Evolutionary conservation across 495 filamentous ascomycete species (phyloP).

Genomic region (Penicillium simplicissimum): DNA sequence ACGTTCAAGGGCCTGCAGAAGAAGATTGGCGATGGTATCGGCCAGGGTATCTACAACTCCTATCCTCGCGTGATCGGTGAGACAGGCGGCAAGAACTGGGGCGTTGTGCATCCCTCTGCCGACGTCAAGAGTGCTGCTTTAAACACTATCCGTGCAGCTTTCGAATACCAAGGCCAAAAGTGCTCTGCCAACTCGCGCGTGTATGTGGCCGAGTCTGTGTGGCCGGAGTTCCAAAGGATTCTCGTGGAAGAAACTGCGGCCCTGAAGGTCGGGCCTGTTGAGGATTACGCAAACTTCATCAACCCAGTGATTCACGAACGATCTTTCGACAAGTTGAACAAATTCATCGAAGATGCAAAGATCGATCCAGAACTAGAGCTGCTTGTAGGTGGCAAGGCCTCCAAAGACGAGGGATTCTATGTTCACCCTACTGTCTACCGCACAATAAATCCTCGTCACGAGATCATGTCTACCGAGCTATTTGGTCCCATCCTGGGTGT

Average conservation of each 20-base stretch:
- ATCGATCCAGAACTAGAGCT: slow-evolving; percentile 61
- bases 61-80: slow-evolving; percentile 83
- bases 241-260: slow-evolving; percentile 42
- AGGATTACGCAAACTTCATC: slow-evolving; percentile 64
- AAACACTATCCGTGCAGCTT: slow-evolving; percentile 79
- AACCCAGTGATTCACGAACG: slow-evolving; percentile 74
- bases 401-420: slow-evolving; percentile 65
- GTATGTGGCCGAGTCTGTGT: slow-evolving; percentile 68
- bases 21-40: slow-evolving; percentile 67
- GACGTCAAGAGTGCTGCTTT: slow-evolving; percentile 71
- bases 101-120: slow-evolving; percentile 71
- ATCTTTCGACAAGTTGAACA: slow-evolving; percentile 65
- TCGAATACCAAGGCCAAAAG: slow-evolving; percentile 88
- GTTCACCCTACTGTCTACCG: slow-evolving; percentile 71
- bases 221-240: slow-evolving; percentile 58
- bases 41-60: slow-evolving; percentile 62
- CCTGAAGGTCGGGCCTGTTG: slow-evolving; percentile 53
- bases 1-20: slow-evolving; percentile 76
- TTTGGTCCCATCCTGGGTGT: slow-evolving; percentile 72
- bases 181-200: slow-evolving; percentile 77
- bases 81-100: slow-evolving; percentile 90
- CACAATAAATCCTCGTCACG: slow-evolving; percentile 60
- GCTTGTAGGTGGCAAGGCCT: slow-evolving; percentile 67
- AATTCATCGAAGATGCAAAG: slow-evolving; percentile 64
- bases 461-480: slow-evolving; percentile 67